Conservation (phyloP, 495 filamentous ascomycete genomes). For the Penicillium psychrofluorescens region DNA sequence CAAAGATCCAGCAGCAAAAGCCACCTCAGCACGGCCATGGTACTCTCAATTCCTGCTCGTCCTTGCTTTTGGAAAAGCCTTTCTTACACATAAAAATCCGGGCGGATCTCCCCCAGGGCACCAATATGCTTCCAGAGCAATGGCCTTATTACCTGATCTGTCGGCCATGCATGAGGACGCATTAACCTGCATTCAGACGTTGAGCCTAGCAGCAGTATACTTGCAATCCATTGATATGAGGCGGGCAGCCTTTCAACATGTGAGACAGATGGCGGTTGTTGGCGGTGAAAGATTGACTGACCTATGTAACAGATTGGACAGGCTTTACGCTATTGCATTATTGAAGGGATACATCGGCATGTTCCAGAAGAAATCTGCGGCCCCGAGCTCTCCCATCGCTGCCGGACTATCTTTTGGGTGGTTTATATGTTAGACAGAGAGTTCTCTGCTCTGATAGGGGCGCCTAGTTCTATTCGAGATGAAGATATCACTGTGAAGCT, state of each 20-base stretch:
- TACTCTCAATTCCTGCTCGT: conserved; percentile 32
- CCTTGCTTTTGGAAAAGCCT: conserved; percentile 32
- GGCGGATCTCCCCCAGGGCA: conserved; percentile 29
- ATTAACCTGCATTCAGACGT: conserved; percentile 25
- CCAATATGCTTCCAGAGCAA: conserved; percentile 28
- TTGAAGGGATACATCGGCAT: conserved; percentile 30
- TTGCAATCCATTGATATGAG: conserved; percentile 33
- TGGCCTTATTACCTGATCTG: conserved; percentile 29
- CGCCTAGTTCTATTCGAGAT: conserved; percentile 27
- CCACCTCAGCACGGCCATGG: conserved; percentile 21
- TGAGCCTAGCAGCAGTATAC: conserved; percentile 27
- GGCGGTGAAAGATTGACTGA: not conserved
- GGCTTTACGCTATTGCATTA: conserved; percentile 27
- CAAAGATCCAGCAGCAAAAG: conserved; percentile 9
- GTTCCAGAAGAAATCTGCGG: conserved; percentile 19
- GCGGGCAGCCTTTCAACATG: conserved; percentile 27
- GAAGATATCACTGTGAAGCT: conserved; percentile 31
- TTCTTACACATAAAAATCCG: conserved; percentile 16
- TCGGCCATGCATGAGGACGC: conserved; percentile 27
- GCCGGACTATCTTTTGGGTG: conserved; percentile 30
- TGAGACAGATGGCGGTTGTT: conserved; percentile 2
- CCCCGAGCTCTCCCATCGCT: conserved; percentile 19
- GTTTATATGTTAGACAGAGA: conserved; percentile 34
- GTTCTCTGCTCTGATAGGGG: conserved; percentile 28
- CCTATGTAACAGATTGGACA: conserved; percentile 20